A percentile compares a stretch with the other conserved stretches of the same genome.
These are phyloP conservation scores for Aspergillus japonicus DNA, from an alignment of 2,329 filamentous ascomycete species.

Conservation along the genomic window DNA sequence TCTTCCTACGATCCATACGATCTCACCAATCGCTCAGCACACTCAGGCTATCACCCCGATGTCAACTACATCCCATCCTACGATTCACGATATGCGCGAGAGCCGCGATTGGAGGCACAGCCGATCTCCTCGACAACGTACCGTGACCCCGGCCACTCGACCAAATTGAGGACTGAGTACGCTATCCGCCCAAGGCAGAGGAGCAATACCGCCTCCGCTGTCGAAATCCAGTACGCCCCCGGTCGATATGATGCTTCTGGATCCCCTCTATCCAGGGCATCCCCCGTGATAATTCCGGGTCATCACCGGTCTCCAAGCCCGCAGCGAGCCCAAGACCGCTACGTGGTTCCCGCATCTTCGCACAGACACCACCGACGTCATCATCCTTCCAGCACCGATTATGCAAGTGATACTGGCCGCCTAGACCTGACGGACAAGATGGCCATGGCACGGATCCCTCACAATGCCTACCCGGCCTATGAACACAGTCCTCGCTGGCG, in stretches of 20 bases:
- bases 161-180: slow-evolving; percentile 39
- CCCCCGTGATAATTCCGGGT: slow-evolving; percentile 29
- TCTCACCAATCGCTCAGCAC: slow-evolving; percentile 27
- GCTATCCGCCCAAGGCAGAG: slow-evolving; percentile 36
- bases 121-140: slow-evolving; percentile 35
- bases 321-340: slow-evolving; percentile 33
- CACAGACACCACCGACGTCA: slow-evolving; percentile 30
- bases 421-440: slow-evolving; percentile 23
- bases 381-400: slow-evolving; percentile 35
- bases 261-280: slow-evolving; percentile 19
- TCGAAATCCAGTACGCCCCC: slow-evolving; percentile 28
- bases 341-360: slow-evolving; percentile 33
- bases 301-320: slow-evolving; percentile 35
- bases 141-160: slow-evolving; percentile 30
- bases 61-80: slow-evolving; percentile 29
- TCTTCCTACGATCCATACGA: slow-evolving; percentile 38
- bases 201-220: slow-evolving; percentile 34
- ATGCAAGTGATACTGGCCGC: slow-evolving; percentile 38
- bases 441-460: slow-evolving; percentile 20
- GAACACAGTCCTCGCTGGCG: slow-evolving; percentile 25
- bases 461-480: slow-evolving; percentile 28
- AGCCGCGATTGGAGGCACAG: slow-evolving; percentile 34
- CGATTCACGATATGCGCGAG: slow-evolving; percentile 26
- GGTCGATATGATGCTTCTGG: slow-evolving; percentile 30
- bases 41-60: slow-evolving; percentile 35